These are phyloP conservation scores for Fusarium guadeloupense DNA, from an alignment of 2,329 filamentous ascomycete genomes.

Conservation along the genomic window DNA sequence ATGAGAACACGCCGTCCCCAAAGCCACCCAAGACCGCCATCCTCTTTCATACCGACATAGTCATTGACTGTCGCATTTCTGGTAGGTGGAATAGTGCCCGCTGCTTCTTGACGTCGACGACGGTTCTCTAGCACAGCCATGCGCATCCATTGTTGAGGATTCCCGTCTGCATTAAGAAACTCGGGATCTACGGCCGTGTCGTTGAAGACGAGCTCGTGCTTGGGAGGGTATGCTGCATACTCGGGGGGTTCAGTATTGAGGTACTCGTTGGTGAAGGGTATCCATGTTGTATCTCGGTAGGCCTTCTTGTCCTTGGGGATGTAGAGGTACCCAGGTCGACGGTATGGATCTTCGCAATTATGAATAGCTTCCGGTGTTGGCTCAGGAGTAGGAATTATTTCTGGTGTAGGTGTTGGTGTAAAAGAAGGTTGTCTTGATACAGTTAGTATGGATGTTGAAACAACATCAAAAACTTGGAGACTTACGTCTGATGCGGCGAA, in stretches of 20 bases:
- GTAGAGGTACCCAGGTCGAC: conserved; percentile 64
- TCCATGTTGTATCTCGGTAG: conserved; percentile 58
- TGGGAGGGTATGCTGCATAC: conserved; percentile 51
- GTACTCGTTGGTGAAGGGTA: conserved; percentile 53
- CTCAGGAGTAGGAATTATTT: neutral
- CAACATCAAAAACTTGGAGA: neutral
- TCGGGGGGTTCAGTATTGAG: conserved; percentile 65
- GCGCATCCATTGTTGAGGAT: conserved; percentile 33
- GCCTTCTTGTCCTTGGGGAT: conserved; percentile 68
- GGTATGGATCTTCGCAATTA: conserved; percentile 41
- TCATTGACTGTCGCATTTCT: conserved; percentile 5
- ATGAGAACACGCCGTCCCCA: conserved; percentile 32
- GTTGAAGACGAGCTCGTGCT: conserved; percentile 71
- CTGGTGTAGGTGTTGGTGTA: neutral
- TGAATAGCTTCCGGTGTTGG: neutral
- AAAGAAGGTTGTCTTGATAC: neutral
- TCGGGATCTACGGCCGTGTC: conserved; percentile 58
- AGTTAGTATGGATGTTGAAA: neutral
- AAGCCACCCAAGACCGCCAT: conserved; percentile 18
- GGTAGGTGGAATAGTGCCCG: neutral
- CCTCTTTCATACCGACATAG: conserved; percentile 24
- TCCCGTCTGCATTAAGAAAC: conserved; percentile 9
- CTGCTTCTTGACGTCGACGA: conserved; percentile 1
- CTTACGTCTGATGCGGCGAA: conserved; percentile 3
- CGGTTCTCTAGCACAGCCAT: conserved; percentile 23